phyloP scores from a whole-genome alignment of 805 yeast species.

The Isabelozyma heimii region DNA sequence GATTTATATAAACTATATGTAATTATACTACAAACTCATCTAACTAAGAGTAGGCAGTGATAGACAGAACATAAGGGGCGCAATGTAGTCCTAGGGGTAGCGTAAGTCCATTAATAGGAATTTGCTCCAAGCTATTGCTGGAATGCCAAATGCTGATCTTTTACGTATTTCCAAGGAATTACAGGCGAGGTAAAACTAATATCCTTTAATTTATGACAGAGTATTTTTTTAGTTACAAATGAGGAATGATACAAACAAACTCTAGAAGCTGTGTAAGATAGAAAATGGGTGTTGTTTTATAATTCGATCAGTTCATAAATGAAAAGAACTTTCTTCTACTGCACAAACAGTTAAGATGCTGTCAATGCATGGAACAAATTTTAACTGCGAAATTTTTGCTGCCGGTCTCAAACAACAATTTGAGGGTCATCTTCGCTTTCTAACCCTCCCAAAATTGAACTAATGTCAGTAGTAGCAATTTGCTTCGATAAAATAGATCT shows the following conservation, averaged over 20 bases:
- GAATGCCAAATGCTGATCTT: too few species aligned
- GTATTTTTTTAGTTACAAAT: too few species aligned
- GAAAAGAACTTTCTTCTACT: background rate
- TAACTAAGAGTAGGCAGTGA: background rate
- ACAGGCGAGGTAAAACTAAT: too few species aligned
- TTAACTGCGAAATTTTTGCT: background rate
- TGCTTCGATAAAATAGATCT: slow-evolving; percentile 30
- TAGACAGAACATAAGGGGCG: too few species aligned
- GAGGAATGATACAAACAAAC: too few species aligned
- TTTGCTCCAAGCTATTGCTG: too few species aligned
- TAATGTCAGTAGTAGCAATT: slow-evolving; percentile 28
- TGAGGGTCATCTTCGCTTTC: slow-evolving; percentile 32
- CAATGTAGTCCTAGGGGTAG: too few species aligned
- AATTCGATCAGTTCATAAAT: background rate
- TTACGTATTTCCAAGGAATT: too few species aligned
- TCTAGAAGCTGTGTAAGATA: background rate
- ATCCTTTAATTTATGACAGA: too few species aligned
- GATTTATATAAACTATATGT: background rate
- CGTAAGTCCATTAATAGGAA: too few species aligned
- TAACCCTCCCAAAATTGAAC: slow-evolving; percentile 32
- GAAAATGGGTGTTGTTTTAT: too few species aligned
- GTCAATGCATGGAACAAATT: background rate
- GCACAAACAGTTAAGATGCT: background rate
- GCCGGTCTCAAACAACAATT: slow-evolving; percentile 17
- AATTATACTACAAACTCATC: background rate